Percentiles rank a stretch among this genome's conserved stretches.
These are phyloP conservation scores for Globisporangium heterothallicum DNA, from an alignment of 352 stramenopile genomes.

Conservation along the genomic window DNA sequence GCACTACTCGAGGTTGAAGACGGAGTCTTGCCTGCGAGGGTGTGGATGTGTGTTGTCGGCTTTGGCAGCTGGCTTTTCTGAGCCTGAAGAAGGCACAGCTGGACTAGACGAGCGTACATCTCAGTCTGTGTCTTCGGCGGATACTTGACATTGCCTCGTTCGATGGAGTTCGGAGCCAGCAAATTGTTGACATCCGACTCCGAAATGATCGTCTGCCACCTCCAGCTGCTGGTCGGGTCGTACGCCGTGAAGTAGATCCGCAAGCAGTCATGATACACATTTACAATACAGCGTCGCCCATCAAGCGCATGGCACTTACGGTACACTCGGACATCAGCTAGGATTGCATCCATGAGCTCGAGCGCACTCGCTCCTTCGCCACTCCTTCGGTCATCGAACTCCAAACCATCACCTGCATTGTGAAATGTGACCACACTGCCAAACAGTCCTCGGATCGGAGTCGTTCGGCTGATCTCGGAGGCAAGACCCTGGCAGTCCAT, in stretches of 20 bases:
- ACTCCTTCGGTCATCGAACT: constrained; percentile 4
- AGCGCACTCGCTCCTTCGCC: constrained; percentile 21
- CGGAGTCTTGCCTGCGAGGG: neutral
- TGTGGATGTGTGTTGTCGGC: neutral
- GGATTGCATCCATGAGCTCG: constrained; percentile 54
- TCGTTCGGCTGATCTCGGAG: constrained; percentile 40
- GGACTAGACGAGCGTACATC: constrained; percentile 61
- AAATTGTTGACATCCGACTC: constrained; percentile 56
- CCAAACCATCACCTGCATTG: constrained; percentile 16
- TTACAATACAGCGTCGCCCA: constrained; percentile 47
- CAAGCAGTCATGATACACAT: constrained; percentile 64
- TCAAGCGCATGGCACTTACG: constrained; percentile 41
- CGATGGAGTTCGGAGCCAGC: constrained; percentile 57
- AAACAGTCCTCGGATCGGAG: constrained; percentile 55
- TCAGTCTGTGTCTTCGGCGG: constrained; percentile 42
- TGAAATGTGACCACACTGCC: constrained; percentile 50
- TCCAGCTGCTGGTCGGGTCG: constrained; percentile 38
- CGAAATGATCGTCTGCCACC: constrained; percentile 46
- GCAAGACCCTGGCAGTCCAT: constrained; percentile 37
- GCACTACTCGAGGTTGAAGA: neutral
- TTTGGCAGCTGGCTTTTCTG: neutral
- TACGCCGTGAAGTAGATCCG: constrained; percentile 68
- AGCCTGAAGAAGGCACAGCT: constrained; percentile 42
- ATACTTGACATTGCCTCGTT: constrained; percentile 30
- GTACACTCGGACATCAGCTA: constrained; percentile 63